Conservation (phyloP, 2,329 filamentous ascomycete genomes). For the Xylariales sp. region DNA sequence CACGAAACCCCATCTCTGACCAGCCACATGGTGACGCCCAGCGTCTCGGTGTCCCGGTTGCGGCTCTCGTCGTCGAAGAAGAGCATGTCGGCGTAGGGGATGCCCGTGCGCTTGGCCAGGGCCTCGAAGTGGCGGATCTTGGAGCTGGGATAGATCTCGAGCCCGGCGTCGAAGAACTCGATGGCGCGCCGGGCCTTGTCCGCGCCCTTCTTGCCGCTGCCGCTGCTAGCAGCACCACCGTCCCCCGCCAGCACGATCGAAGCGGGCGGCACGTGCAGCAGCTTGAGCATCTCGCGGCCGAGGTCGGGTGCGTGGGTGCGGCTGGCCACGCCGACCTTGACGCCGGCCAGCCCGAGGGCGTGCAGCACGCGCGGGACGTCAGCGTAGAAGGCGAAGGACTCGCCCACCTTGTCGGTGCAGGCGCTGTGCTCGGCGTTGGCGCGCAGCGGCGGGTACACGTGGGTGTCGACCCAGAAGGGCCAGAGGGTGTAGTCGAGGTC, state of each 20-base stretch:
- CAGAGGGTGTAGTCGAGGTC: slow-evolving; percentile 98
- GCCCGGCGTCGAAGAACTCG: slow-evolving; percentile 54
- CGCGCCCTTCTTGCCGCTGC: slow-evolving; percentile 15
- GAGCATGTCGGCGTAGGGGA: slow-evolving; percentile 79
- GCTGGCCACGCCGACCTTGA: slow-evolving; percentile 69
- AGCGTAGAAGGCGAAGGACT: slow-evolving; percentile 65
- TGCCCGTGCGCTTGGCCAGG: slow-evolving; percentile 64
- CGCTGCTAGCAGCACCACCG: slow-evolving; percentile 9
- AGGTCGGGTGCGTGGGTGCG: slow-evolving; percentile 77
- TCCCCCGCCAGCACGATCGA: slow-evolving; percentile 16
- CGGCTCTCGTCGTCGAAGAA: slow-evolving; percentile 93
- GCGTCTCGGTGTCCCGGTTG: slow-evolving; percentile 73
- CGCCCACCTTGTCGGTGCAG: slow-evolving; percentile 53
- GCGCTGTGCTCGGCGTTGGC: slow-evolving; percentile 35
- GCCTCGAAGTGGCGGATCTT: slow-evolving; percentile 84
- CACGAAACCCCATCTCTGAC: slow-evolving; percentile 75
- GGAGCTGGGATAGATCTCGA: slow-evolving; percentile 69
- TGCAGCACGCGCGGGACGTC: slow-evolving; percentile 66
- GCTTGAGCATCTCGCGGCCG: slow-evolving; percentile 73
- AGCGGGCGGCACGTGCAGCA: slow-evolving; percentile 55
- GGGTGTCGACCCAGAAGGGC: slow-evolving; percentile 97
- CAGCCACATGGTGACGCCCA: slow-evolving; percentile 82
- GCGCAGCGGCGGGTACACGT: slow-evolving; percentile 71
- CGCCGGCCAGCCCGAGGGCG: slow-evolving; percentile 43
- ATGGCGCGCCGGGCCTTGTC: slow-evolving; percentile 41